A percentile compares a stretch with the other conserved stretches of the same genome.
Conservation (phyloP, 2,329 filamentous ascomycete genomes). For the Pseudopyricularia javanii region DNA sequence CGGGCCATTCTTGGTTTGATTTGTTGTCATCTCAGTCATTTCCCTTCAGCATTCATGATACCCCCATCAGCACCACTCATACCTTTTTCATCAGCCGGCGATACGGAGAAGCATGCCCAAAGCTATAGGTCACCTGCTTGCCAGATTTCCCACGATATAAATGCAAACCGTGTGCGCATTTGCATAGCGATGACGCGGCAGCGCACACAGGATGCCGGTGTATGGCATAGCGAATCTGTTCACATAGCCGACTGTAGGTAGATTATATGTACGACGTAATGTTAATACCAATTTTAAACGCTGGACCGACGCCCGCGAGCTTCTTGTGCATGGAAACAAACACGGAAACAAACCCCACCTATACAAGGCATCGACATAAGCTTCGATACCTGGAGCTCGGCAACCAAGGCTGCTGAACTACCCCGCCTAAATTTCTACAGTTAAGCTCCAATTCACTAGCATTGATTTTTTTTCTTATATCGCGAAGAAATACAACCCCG, state of each 20-base stretch:
- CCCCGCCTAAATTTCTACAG: too few species aligned
- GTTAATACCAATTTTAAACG: background rate
- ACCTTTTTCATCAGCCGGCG: background rate
- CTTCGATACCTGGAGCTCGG: too few species aligned
- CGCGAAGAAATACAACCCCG: too few species aligned
- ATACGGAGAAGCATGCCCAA: too few species aligned
- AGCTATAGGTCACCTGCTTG: too few species aligned
- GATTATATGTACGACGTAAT: background rate
- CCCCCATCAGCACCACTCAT: background rate
- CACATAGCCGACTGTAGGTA: background rate
- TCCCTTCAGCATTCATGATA: background rate
- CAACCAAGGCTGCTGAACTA: too few species aligned
- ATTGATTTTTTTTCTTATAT: too few species aligned
- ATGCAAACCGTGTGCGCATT: background rate
- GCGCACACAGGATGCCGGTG: background rate
- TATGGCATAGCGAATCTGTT: background rate
- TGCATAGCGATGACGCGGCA: background rate
- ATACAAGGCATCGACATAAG: background rate
- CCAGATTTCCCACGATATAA: background rate
- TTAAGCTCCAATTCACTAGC: too few species aligned
- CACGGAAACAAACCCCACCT: background rate
- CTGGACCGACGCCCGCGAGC: too few species aligned
- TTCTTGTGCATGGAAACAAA: background rate
- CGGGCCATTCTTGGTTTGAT: background rate
- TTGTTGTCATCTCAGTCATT: background rate